Percentiles rank a stretch among this genome's conserved stretches.
Conservation (phyloP, 2,329 filamentous ascomycete genomes). For the Penicillium sumatraense region DNA sequence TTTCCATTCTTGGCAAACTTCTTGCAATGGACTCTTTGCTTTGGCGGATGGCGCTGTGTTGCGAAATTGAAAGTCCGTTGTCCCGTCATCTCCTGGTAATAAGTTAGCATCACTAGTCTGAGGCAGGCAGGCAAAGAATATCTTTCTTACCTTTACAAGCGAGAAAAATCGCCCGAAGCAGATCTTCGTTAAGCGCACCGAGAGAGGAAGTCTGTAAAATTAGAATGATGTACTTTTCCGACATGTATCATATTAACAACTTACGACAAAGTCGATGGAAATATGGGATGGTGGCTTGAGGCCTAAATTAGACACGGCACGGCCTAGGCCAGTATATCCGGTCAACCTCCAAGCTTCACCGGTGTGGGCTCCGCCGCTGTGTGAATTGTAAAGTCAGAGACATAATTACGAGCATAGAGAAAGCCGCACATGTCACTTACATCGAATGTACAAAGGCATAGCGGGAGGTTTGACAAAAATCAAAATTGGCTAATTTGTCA, state of each 20-base stretch:
- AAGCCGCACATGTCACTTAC: conserved; percentile 53
- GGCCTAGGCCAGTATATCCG: conserved; percentile 76
- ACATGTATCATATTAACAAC: conserved; percentile 26
- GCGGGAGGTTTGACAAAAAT: conserved; percentile 73
- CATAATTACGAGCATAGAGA: background rate
- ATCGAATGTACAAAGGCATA: conserved; percentile 86
- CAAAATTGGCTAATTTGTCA: conserved; percentile 73
- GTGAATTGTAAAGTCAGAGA: conserved; percentile 11
- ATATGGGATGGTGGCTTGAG: conserved; percentile 61
- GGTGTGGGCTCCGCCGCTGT: conserved; percentile 61
- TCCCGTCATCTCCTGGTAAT: conserved; percentile 51
- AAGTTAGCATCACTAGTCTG: background rate
- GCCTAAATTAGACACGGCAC: conserved; percentile 67
- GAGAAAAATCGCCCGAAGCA: conserved; percentile 65
- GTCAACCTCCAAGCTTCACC: conserved; percentile 57
- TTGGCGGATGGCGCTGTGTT: conserved; percentile 30
- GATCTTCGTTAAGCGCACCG: conserved; percentile 71
- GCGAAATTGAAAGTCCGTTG: conserved; percentile 48
- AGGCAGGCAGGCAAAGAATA: background rate
- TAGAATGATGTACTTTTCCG: conserved; percentile 12
- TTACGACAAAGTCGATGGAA: conserved; percentile 74
- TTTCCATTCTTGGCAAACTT: conserved; percentile 44
- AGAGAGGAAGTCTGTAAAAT: conserved; percentile 72
- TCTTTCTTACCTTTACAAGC: conserved; percentile 58
- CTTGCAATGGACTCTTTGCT: conserved; percentile 20